Base-by-base conservation (phyloP, 208 protist species). In the Strigomonas culicis region DNA sequence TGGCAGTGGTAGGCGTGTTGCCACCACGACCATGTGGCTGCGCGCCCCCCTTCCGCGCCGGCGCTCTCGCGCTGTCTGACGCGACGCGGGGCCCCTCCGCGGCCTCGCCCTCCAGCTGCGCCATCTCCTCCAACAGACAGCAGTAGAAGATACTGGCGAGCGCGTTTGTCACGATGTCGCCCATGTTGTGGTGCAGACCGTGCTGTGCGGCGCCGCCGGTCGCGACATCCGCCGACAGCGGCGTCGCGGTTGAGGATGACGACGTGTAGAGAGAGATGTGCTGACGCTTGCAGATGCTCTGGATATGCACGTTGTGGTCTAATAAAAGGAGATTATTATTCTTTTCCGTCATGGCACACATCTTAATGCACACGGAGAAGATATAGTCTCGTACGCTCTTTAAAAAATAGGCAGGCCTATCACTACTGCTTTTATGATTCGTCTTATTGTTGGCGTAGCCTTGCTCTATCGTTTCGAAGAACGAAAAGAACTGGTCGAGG, bases 401-500 rank as follows among this genome's bases (percentile, higher is more conserved):
- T 41, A 17, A 41, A 41, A 17, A 13, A 13, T 13, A 13, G 8
- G 6, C 36, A 17, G 36, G 36, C 13, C 13, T 19, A 53, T 53
- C 49, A 53, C 25, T 53, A 53, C 17, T 53, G 25, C 17, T 53
- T 21, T 53, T 47, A 47, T 47, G 13, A 47, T 47, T 47, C 6
- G 21, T 59, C n/a, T 22, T 28, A 53, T 53, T 53, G 25, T 53
- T 53, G 49, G 49, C 8, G 36, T 13, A 6, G 36, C 36, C 13
- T 6, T 19, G 11, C 4, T 50, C 36, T n/a, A n/a, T n/a, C n/a
- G n/a, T n/a, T n/a, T n/a, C n/a, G n/a, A n/a, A n/a, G n/a, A n/a
- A n/a, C n/a, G n/a, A n/a, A n/a, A n/a, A n/a, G n/a, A n/a, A 13
- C 19, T 30, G 74, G n/a, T 76, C 64, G 17, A 88, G 62, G 6